Conservation (phyloP, 2,329 filamentous ascomycete genomes). For the Fusarium palustre region DNA sequence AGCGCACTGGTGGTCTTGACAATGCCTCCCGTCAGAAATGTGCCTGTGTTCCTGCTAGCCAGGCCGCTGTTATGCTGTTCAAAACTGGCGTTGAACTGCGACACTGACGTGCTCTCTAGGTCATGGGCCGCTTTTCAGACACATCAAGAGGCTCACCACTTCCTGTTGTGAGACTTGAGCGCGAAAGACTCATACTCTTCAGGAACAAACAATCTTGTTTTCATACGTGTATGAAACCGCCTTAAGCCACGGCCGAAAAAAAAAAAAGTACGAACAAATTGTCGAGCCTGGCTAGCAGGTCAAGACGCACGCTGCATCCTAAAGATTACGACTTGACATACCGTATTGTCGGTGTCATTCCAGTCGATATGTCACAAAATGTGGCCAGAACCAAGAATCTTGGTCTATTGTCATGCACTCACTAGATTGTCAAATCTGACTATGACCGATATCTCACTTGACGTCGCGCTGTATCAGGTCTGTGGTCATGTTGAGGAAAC, state of each 20-base stretch:
- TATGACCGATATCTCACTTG: conserved; percentile 24
- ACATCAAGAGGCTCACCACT: conserved; percentile 24
- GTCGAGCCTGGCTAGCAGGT: background rate
- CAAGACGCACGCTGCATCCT: too few relatives aligned
- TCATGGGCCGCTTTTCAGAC: conserved; percentile 14
- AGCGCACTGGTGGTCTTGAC: background rate
- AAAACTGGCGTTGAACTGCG: conserved; percentile 4
- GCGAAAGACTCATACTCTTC: conserved; percentile 4
- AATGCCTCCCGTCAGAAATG: background rate
- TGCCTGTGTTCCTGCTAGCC: background rate
- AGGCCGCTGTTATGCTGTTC: background rate
- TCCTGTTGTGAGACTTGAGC: conserved; percentile 35
- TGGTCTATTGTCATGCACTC: background rate
- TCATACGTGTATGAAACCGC: background rate
- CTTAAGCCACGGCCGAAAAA: background rate
- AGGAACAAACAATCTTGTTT: conserved; percentile 4
- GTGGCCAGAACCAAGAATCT: background rate
- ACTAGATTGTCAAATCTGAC: background rate
- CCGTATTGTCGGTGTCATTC: background rate
- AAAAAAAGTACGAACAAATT: background rate
- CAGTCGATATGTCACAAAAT: conserved; percentile 19
- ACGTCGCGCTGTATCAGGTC: conserved; percentile 21
- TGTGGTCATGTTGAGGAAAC: conserved; percentile 14
- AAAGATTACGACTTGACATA: background rate
- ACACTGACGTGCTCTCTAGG: conserved; percentile 7